Base-by-base conservation (phyloP, 1,284 basidiomycete species). In the Leccinum pseudoinsigne region DNA sequence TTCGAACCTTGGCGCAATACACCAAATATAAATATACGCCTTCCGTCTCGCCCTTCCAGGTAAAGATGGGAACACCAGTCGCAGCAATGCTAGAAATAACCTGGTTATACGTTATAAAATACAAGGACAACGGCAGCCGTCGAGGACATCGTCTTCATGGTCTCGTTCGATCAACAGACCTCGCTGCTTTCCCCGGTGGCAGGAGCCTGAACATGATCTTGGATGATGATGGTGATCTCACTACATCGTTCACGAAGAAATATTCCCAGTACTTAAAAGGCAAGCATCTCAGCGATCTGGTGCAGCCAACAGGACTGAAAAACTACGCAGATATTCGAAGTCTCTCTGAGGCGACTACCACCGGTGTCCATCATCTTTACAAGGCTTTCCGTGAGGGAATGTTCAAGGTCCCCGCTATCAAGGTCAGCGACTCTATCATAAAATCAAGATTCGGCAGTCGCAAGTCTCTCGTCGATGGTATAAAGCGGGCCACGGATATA, bases 361-460 rank as follows among this genome's bases (percentile, higher is more conserved):
- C 97, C 67, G 97, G 97, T 86, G 97, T 99, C 60, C 97, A 99
- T 84, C 96, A 98, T 83, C 85, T 99, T 57, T 99, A 99, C 93
- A 95, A 95, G 83, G 88, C 92, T 70, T 92, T 95, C 90, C 90
- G 94, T 73, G 94, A 97, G 62, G 96, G 96, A 73, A 94, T 87
- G 77, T 88, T 99, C 77, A 98, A 97, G 86, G 84, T 98, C 69
- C 95, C 97, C 69, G 97, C 97, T 72, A 99, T 99, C 87, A 99
- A 99, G 80, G 97, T 99, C 78, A 97, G 97, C 80, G 95, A 98
- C 83, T 98, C 97, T 28, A 97, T 99, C 76, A 99, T 97, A 73
- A 99, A 99, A 84, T 98, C 95, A 77, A 99, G 99, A 86, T 99
- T 99, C 77, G 91, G 93, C 80, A 93, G 97, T 84, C 94, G 97